Conservation (phyloP, 768 basidiomycete genomes). For the Strobilomyces dryophilus region DNA sequence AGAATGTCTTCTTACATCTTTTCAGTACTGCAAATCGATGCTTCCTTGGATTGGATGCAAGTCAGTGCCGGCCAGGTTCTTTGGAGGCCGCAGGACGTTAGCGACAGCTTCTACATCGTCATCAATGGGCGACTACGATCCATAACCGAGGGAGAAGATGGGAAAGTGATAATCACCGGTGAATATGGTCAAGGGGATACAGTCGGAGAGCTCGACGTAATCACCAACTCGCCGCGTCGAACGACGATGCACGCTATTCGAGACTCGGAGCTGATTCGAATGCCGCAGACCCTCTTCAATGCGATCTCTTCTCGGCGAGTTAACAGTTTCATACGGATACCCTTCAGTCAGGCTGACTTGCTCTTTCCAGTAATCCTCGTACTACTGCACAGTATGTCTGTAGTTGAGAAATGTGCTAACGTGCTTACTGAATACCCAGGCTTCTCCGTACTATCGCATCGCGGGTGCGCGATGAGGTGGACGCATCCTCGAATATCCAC, state of each 20-base stretch:
- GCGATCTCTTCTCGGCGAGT: constrained; percentile 83
- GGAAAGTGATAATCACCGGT: constrained; percentile 74
- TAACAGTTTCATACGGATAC: background rate
- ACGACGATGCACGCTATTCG: constrained; percentile 97
- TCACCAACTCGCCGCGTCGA: constrained; percentile 81
- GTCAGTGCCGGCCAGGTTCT: constrained; percentile 92
- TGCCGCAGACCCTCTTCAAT: constrained; percentile 97
- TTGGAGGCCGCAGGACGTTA: constrained; percentile 86
- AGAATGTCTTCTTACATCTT: constrained; percentile 4
- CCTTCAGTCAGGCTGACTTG: background rate
- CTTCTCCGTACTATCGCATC: constrained; percentile 88
- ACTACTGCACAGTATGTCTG: constrained; percentile 72
- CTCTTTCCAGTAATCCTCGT: constrained; percentile 61
- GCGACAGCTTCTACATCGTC: constrained; percentile 97
- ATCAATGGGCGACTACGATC: constrained; percentile 95
- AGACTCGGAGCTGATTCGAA: constrained; percentile 93
- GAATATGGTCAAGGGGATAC: constrained; percentile 98
- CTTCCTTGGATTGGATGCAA: constrained; percentile 97
- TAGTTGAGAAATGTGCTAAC: background rate
- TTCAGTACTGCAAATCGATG: constrained; percentile 92
- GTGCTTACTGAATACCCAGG: constrained; percentile 33
- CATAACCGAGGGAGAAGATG: constrained; percentile 74
- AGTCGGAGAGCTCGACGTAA: constrained; percentile 96
- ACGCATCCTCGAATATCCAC: constrained; percentile 51
- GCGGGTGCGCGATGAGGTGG: constrained; percentile 81